These are phyloP conservation scores for Ceratocystis alfenasii DNA, from an alignment of 2,329 filamentous ascomycete genomes.

Conservation along the genomic window DNA sequence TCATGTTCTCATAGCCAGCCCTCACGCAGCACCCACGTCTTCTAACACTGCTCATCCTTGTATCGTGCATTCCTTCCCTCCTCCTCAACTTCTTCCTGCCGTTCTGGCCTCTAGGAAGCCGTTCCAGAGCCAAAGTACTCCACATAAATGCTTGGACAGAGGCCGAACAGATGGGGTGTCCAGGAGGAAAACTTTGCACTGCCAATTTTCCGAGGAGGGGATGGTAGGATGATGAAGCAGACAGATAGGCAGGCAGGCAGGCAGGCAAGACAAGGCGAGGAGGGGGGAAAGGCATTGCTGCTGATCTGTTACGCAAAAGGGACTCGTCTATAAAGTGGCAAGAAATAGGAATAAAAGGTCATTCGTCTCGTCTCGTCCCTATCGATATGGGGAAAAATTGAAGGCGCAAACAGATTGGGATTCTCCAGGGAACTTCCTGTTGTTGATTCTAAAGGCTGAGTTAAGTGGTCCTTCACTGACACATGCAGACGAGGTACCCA, in stretches of 20 bases:
- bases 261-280: background rate
- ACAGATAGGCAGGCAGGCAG: too few species aligned
- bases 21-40: background rate
- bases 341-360: background rate
- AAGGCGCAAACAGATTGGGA: background rate
- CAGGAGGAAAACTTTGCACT: background rate
- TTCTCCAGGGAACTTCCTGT: background rate
- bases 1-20: background rate
- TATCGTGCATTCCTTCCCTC: background rate
- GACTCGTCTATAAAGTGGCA: background rate
- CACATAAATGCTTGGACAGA: background rate
- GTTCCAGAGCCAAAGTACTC: background rate
- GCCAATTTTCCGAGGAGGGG: background rate
- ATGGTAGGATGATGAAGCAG: too few species aligned
- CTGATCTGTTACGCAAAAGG: slow-evolving; percentile 7
- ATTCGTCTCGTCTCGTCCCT: background rate
- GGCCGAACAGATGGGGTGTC: background rate
- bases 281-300: background rate
- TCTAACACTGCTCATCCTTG: background rate
- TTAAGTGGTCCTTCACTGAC: background rate
- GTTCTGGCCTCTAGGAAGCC: slow-evolving; percentile 7
- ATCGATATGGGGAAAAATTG: background rate
- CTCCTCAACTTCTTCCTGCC: background rate
- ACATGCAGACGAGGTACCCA: background rate
- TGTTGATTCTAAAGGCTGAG: background rate